Percentiles rank a stretch among this genome's conserved stretches.
phyloP scores from a whole-genome alignment of 805 yeast genomes.

The Debaryomyces tyrocola region DNA sequence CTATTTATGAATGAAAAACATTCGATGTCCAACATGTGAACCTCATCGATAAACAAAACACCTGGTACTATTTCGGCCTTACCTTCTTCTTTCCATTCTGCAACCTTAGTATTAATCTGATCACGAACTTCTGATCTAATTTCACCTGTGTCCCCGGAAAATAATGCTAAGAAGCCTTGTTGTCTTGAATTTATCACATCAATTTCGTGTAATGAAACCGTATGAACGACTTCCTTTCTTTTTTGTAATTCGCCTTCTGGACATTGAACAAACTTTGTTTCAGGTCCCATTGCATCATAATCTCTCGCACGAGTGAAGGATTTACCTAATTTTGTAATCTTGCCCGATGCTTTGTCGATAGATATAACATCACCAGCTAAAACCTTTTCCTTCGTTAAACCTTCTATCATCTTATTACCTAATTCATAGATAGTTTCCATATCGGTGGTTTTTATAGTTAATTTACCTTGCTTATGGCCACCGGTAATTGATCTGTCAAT shows the following conservation, averaged over 20 bases:
- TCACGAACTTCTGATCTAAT: constrained; percentile 93
- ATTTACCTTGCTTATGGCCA: constrained; percentile 97
- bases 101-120: constrained; percentile 94
- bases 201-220: constrained; percentile 96
- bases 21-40: constrained; percentile 96
- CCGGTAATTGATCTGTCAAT: constrained; percentile 93
- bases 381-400: constrained; percentile 90
- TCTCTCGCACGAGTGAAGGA: constrained; percentile 96
- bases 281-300: constrained; percentile 98
- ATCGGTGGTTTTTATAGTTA: constrained; percentile 95
- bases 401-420: constrained; percentile 92
- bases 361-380: constrained; percentile 96
- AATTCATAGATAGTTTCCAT: constrained; percentile 98
- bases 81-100: constrained; percentile 98
- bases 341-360: constrained; percentile 93
- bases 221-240: constrained; percentile 93
- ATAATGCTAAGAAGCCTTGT: constrained; percentile 94
- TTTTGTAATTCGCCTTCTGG: constrained; percentile 99
- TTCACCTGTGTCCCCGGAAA: constrained; percentile 97
- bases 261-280: constrained; percentile 94
- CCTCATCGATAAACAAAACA: constrained; percentile 96
- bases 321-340: constrained; percentile 90
- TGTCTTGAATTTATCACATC: constrained; percentile 97
- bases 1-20: constrained; percentile 93
- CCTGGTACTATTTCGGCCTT: constrained; percentile 98